Evolutionary conservation across 176 grass and related monocot species (phyloP).

Genomic region (Tillandsia leiboldiana): DNA sequence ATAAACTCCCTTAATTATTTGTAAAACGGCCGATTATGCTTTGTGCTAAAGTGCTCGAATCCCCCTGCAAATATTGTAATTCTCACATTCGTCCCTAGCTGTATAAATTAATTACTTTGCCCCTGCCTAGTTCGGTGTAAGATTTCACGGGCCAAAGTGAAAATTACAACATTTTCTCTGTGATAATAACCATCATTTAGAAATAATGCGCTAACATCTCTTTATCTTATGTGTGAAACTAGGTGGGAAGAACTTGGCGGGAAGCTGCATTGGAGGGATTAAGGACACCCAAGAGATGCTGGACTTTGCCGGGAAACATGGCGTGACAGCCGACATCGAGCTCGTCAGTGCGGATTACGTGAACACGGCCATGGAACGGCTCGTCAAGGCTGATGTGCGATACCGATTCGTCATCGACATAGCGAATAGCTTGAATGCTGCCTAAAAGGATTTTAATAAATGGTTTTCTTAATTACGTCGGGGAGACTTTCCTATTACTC

Average conservation of each 20-base stretch:
- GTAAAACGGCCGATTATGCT: too few relatives aligned
- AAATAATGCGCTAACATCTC: neutral
- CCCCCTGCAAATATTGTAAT: too few relatives aligned
- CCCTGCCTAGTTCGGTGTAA: too few relatives aligned
- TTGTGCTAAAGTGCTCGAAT: too few relatives aligned
- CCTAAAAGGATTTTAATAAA: neutral
- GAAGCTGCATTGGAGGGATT: conserved; percentile 49
- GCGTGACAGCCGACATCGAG: conserved; percentile 32
- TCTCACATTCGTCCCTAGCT: too few relatives aligned
- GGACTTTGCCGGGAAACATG: conserved; percentile 37
- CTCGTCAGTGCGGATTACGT: conserved; percentile 26
- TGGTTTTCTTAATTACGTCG: neutral
- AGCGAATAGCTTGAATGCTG: conserved; percentile 32
- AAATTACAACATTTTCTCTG: neutral
- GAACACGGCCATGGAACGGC: conserved; percentile 35
- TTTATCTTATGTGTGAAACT: neutral
- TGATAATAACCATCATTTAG: neutral
- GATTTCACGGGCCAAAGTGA: too few relatives aligned
- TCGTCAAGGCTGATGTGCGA: conserved; percentile 43
- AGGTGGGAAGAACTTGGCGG: conserved; percentile 38
- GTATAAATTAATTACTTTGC: too few relatives aligned
- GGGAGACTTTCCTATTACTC: too few relatives aligned
- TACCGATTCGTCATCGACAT: conserved; percentile 70
- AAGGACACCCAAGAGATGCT: conserved; percentile 57
- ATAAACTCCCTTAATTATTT: too few relatives aligned